Conservation (phyloP, 352 stramenopile species). For the Globisporangium perplexum region DNA sequence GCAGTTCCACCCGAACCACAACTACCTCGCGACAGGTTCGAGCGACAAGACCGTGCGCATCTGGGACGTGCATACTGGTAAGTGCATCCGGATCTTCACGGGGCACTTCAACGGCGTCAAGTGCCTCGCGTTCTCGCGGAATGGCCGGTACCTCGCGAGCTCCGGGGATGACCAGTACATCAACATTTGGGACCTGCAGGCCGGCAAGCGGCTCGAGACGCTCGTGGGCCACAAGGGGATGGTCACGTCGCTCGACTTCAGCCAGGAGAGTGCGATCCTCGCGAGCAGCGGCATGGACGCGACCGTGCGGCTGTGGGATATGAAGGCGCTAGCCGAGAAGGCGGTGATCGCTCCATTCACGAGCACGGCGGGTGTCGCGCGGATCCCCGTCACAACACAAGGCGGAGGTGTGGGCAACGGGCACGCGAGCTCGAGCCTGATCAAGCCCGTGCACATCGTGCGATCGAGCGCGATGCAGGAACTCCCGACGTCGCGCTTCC, state of each 20-base stretch:
- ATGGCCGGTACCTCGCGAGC: constrained; percentile 85
- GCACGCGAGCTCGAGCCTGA: constrained; percentile 20
- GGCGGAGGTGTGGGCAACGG: neutral
- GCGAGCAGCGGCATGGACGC: constrained; percentile 71
- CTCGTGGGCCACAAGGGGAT: constrained; percentile 70
- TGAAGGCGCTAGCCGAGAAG: constrained; percentile 68
- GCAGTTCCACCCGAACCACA: constrained; percentile 94
- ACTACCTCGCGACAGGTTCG: constrained; percentile 92
- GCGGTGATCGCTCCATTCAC: constrained; percentile 5
- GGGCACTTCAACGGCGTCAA: constrained; percentile 88
- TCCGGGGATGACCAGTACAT: constrained; percentile 87
- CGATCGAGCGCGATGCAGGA: constrained; percentile 45
- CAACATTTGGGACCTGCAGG: constrained; percentile 93
- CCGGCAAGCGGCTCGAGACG: constrained; percentile 80
- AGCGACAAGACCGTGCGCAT: constrained; percentile 93
- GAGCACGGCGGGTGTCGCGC: constrained; percentile 16
- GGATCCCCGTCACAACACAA: constrained; percentile 25
- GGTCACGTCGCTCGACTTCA: constrained; percentile 76
- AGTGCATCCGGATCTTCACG: constrained; percentile 90
- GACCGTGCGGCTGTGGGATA: constrained; percentile 82
- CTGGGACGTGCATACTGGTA: constrained; percentile 92
- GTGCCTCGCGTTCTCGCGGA: constrained; percentile 86
- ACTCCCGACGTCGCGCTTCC: constrained; percentile 56
- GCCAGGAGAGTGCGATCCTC: constrained; percentile 70
- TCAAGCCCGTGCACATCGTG: constrained; percentile 55